Evolutionary conservation across 345 rosid genomes (phyloP).

Genomic region (Iberis pinnata): DNA sequence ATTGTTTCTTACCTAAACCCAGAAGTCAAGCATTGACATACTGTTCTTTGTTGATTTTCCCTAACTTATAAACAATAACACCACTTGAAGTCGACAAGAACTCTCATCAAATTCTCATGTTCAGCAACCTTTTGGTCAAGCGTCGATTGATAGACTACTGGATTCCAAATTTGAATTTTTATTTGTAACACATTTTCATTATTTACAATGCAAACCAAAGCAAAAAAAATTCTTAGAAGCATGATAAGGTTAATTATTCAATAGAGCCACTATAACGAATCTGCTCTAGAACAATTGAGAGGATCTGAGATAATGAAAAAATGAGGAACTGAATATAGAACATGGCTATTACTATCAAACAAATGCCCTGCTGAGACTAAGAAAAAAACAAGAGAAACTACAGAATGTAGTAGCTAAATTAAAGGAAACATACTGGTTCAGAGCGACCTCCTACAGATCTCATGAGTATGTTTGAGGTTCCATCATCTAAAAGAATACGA

Average conservation of each 20-base stretch:
- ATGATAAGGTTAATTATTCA: slow-evolving; percentile 7
- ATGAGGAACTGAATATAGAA: not conserved
- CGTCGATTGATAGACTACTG: slow-evolving; percentile 7
- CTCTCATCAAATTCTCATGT: slow-evolving; percentile 12
- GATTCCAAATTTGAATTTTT: not conserved
- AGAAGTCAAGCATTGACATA: slow-evolving; percentile 12
- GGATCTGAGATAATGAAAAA: not conserved
- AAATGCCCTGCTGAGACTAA: not conserved
- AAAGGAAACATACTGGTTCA: slow-evolving; percentile 69
- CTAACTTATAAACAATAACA: slow-evolving; percentile 2
- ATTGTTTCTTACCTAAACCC: slow-evolving; percentile 20
- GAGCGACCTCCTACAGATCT: slow-evolving; percentile 82
- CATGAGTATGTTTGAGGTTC: slow-evolving; percentile 95
- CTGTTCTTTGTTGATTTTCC: not conserved
- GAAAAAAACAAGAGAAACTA: slow-evolving; percentile 5
- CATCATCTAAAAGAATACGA: slow-evolving; percentile 96
- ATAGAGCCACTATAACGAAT: not conserved
- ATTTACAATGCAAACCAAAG: slow-evolving; percentile 4
- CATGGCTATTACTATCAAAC: not conserved
- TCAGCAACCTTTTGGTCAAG: slow-evolving; percentile 14
- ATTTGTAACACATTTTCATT: not conserved
- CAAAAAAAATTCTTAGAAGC: slow-evolving; percentile 12
- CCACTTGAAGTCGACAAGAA: slow-evolving; percentile 4
- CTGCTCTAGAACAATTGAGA: slow-evolving; percentile 8
- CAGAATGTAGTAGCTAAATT: slow-evolving; percentile 10